Evolutionary conservation across 2,329 filamentous ascomycete genomes (phyloP).

Genomic region (Fusarium odoratissimum): DNA sequence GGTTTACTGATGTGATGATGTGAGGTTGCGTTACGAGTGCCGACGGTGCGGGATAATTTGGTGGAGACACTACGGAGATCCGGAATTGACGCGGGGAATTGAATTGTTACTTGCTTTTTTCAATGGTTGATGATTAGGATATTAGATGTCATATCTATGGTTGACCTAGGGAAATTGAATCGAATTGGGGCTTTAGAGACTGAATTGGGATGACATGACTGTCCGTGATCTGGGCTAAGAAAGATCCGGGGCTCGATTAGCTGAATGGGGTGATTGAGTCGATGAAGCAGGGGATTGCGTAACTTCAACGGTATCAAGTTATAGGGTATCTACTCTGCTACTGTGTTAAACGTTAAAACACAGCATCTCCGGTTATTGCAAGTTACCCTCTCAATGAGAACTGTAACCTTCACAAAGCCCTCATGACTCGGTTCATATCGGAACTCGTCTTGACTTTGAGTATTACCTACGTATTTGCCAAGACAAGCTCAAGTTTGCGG

Average conservation of each 20-base stretch:
- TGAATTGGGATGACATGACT: not conserved
- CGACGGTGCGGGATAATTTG: slow-evolving; percentile 24
- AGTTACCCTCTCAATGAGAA: not conserved
- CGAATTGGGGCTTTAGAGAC: not conserved
- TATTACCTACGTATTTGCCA: slow-evolving; percentile 10
- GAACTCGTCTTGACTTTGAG: not conserved
- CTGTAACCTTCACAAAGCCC: not conserved
- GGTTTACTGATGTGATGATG: not conserved
- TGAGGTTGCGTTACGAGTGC: slow-evolving; percentile 8
- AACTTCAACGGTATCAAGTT: not conserved
- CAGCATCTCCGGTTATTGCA: not conserved
- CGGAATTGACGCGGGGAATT: slow-evolving; percentile 8
- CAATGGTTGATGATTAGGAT: not conserved
- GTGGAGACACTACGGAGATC: slow-evolving; percentile 22
- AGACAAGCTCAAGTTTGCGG: slow-evolving; percentile 19
- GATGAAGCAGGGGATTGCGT: slow-evolving; percentile 4
- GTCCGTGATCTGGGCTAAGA: slow-evolving; percentile 5
- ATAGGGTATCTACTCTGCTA: not conserved
- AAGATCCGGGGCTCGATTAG: slow-evolving; percentile 20
- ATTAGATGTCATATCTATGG: not conserved
- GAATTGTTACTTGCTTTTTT: not conserved
- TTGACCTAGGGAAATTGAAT: not conserved
- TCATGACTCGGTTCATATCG: slow-evolving; percentile 8
- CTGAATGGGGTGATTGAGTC: slow-evolving; percentile 15
- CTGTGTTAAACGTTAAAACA: not conserved